Evolutionary conservation across 2,329 filamentous ascomycete genomes (phyloP).

Genomic region (Hypoxylon sp.): DNA sequence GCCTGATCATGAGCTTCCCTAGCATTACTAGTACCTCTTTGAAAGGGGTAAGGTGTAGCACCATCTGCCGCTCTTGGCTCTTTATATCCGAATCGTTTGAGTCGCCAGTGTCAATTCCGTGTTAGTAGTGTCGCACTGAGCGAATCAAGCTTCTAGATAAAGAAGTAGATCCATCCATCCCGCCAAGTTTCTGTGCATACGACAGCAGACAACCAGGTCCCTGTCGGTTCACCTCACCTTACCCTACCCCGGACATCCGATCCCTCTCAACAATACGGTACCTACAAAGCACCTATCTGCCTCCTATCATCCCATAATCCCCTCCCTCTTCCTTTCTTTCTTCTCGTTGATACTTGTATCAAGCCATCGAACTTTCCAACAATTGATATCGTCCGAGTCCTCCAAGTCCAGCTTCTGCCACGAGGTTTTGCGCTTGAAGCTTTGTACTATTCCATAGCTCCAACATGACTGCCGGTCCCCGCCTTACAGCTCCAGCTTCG

Average conservation of each 20-base stretch:
- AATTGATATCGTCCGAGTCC: constrained; percentile 17
- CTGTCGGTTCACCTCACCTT: constrained; percentile 38
- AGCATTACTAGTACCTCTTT: constrained; percentile 1
- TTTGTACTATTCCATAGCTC: constrained; percentile 16
- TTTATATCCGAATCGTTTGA: constrained; percentile 33
- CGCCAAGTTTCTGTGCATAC: constrained; percentile 21
- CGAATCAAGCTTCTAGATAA: constrained; percentile 40
- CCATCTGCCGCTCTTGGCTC: constrained; percentile 42
- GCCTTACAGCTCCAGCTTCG: constrained; percentile 51
- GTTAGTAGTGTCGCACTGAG: constrained; percentile 22
- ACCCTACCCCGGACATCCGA: constrained; percentile 41
- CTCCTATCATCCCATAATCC: constrained; percentile 19
- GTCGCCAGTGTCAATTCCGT: constrained; percentile 15
- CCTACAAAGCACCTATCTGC: constrained; percentile 21
- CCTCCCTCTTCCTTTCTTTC: constrained; percentile 27
- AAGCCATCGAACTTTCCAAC: constrained; percentile 30
- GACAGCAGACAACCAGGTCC: constrained; percentile 25
- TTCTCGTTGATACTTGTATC: constrained; percentile 31
- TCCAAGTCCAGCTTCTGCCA: constrained; percentile 3
- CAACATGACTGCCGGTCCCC: constrained; percentile 49
- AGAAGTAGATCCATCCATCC: constrained; percentile 30
- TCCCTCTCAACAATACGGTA: constrained; percentile 42
- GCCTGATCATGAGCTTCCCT: constrained; percentile 30
- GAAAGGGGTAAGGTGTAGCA: constrained; percentile 24
- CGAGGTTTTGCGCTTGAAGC: constrained; percentile 13